phyloP scores from a whole-genome alignment of 1,284 basidiomycete genomes.

The Clitocybe nebularis region DNA sequence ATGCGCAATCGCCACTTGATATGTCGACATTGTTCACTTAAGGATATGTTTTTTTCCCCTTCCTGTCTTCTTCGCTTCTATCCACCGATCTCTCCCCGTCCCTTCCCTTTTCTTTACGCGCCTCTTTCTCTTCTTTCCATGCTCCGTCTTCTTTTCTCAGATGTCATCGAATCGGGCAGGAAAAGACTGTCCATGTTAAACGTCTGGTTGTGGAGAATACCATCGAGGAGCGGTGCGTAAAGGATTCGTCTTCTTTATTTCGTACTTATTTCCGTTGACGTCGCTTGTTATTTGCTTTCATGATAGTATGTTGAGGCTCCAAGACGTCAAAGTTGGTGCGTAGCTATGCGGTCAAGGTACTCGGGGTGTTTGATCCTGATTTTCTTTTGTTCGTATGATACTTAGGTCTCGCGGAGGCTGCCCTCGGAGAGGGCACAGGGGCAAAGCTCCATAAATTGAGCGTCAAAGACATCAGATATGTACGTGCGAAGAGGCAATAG shows the following conservation, averaged over 20 bases:
- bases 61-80: too few relatives aligned
- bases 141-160: constrained; percentile 20
- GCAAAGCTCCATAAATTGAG: constrained; percentile 57
- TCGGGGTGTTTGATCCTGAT: neutral
- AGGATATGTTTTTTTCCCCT: too few relatives aligned
- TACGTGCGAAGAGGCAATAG: constrained; percentile 21
- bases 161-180: constrained; percentile 65
- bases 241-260: constrained; percentile 5
- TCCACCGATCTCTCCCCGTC: too few relatives aligned
- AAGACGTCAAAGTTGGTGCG: constrained; percentile 60
- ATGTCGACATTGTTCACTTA: neutral
- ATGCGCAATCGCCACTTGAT: neutral
- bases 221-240: constrained; percentile 69
- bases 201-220: constrained; percentile 62
- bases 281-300: constrained; percentile 2
- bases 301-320: constrained; percentile 55
- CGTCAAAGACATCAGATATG: constrained; percentile 57
- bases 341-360: too few relatives aligned
- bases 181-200: constrained; percentile 66
- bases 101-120: too few relatives aligned
- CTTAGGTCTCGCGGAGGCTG: constrained; percentile 57
- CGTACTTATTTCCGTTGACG: neutral
- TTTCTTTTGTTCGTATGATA: neutral
- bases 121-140: too few relatives aligned
- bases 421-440: constrained; percentile 61